These are phyloP conservation scores for Zygnema circumcarinatum DNA, from an alignment of 139 green algal species.

Conservation along the genomic window DNA sequence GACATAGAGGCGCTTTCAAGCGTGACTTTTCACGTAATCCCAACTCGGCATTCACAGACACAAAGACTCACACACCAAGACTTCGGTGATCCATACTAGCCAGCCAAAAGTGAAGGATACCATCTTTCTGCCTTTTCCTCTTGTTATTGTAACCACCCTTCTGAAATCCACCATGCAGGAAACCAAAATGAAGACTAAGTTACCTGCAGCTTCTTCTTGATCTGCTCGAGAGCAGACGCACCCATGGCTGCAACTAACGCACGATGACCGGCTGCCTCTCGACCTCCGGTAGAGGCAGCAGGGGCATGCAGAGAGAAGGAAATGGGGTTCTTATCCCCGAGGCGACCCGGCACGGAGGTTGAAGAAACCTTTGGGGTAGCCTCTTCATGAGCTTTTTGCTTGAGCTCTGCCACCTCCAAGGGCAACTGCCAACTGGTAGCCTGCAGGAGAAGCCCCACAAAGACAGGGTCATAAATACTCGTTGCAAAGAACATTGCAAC, in stretches of 20 bases:
- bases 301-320: too few relatives aligned
- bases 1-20: too few relatives aligned
- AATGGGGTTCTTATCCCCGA: not conserved
- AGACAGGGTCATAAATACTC: not conserved
- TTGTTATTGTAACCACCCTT: too few relatives aligned
- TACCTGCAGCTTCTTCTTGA: constrained; percentile 61
- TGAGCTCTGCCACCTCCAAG: constrained; percentile 57
- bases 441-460: constrained; percentile 6
- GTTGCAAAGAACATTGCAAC: not conserved
- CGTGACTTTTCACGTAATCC: too few relatives aligned
- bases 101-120: too few relatives aligned
- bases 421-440: constrained; percentile 72
- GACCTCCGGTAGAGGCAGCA: not conserved
- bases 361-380: not conserved
- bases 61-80: too few relatives aligned
- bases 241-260: not conserved
- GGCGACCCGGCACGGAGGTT: not conserved
- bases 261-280: constrained; percentile 12
- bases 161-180: too few relatives aligned
- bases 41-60: too few relatives aligned
- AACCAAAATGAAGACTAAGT: too few relatives aligned
- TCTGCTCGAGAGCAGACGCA: not conserved
- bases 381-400: constrained; percentile 17
- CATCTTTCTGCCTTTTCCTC: too few relatives aligned
- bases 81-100: too few relatives aligned